Evolutionary conservation across 768 basidiomycete species (phyloP), one percentile per base, ranked within the genome.

Genomic region (Psilocybe cubensis): DNA sequence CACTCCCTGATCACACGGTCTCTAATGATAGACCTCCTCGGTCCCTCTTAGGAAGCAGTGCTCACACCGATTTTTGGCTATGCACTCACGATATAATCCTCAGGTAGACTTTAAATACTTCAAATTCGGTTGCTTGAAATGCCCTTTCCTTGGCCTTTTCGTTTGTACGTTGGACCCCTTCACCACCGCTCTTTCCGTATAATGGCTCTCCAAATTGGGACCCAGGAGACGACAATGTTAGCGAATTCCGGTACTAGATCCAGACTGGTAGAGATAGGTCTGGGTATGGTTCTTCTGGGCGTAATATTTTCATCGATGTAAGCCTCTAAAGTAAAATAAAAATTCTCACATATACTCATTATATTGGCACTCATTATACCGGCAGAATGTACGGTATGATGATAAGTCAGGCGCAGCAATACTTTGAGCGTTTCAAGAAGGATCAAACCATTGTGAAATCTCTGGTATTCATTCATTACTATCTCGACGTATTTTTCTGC

Each of bases 271-370:
- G 69, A 69, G 51, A 58, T 73, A 18, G 63, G 66, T 6, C 56
- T 71, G 18, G 72, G 72, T 50, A 74, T 74, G 72, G 68, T 70
- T n/a, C 54, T 74, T n/a, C 60, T 74, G 31, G 72, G 72, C 10
- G 56, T 72, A 33, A 63, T 70, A 35, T 69, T 70, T 28, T 72
- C 72, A 31, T 72, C 72, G 1, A 63, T 72, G 72, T 72, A 29
- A 35, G 66, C 58, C n/a, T n/a, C n/a, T n/a, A n/a, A n/a, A n/a
- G n/a, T n/a, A n/a, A n/a, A n/a, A n/a, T n/a, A n/a, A n/a, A n/a
- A n/a, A n/a, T n/a, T n/a, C n/a, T n/a, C n/a, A n/a, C n/a, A n/a
- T n/a, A n/a, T n/a, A n/a, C n/a, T n/a, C n/a, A n/a, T n/a, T n/a
- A n/a, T n/a, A n/a, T n/a, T n/a, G n/a, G n/a, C n/a, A n/a, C n/a